phyloP scores from a whole-genome alignment of 345 rosid genomes.

The Hypericum perforatum region DNA sequence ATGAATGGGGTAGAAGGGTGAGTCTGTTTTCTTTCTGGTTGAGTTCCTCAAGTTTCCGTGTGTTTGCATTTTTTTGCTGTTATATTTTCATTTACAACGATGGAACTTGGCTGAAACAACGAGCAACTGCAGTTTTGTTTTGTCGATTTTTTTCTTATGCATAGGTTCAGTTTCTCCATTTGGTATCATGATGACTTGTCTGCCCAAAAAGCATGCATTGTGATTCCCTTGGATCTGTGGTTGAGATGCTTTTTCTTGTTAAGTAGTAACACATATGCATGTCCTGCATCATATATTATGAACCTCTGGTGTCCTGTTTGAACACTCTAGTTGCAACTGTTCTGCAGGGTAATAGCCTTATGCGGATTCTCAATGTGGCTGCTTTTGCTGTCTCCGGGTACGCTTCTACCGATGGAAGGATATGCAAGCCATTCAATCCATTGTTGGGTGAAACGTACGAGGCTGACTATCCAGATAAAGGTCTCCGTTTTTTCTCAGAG shows the following conservation, averaged over 20 bases:
- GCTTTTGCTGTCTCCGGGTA: conserved; percentile 30
- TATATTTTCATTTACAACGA: not conserved
- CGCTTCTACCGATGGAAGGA: conserved; percentile 22
- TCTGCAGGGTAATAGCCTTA: conserved; percentile 22
- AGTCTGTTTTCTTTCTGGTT: not conserved
- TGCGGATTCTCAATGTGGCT: conserved; percentile 25
- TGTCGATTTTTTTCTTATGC: too few relatives aligned
- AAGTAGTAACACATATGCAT: too few relatives aligned
- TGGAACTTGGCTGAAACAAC: too few relatives aligned
- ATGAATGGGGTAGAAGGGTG: conserved; percentile 21
- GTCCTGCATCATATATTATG: too few relatives aligned
- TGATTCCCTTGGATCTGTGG: too few relatives aligned
- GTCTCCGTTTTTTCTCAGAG: conserved; percentile 21
- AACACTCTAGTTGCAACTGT: too few relatives aligned
- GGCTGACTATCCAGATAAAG: conserved; percentile 29
- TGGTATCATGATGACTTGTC: too few relatives aligned
- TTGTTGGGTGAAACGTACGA: conserved; percentile 28
- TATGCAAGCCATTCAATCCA: conserved; percentile 29
- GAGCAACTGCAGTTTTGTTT: too few relatives aligned
- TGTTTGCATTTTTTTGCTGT: not conserved
- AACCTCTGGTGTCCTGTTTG: too few relatives aligned
- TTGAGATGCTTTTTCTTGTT: too few relatives aligned
- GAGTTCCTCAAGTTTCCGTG: not conserved
- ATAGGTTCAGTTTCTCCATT: too few relatives aligned
- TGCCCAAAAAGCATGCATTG: too few relatives aligned